Conservation (phyloP, 257 asterid species). For the Nemophila menziesii region DNA sequence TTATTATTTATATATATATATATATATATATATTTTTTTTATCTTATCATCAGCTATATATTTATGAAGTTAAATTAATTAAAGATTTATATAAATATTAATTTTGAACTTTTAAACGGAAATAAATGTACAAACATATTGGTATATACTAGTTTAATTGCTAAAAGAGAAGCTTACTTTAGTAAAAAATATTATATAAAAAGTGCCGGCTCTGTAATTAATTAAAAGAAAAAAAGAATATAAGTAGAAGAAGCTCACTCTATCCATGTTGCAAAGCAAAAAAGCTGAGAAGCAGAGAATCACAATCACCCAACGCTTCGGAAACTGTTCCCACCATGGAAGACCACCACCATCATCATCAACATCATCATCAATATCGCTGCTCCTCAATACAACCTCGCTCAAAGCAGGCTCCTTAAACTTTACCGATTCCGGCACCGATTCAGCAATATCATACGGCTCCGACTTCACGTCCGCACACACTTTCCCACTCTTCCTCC, state of each 20-base stretch:
- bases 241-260: slow-evolving; percentile 31
- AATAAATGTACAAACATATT: no score
- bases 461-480: slow-evolving; percentile 59
- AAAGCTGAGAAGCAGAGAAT: slow-evolving; percentile 74
- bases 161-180: no score
- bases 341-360: slow-evolving; percentile 5
- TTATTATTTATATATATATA: no score
- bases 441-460: slow-evolving; percentile 32
- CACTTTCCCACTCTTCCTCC: slow-evolving; percentile 26
- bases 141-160: no score
- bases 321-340: slow-evolving; percentile 70
- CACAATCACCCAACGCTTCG: slow-evolving; percentile 84
- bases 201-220: no score
- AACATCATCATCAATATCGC: slow-evolving; percentile 13
- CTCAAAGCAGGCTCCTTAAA: slow-evolving; percentile 13
- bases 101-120: no score
- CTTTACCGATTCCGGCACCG: slow-evolving; percentile 34
- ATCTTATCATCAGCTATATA: no score
- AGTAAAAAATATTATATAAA: no score
- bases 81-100: no score
- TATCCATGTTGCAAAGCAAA: slow-evolving; percentile 85
- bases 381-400: slow-evolving; percentile 18
- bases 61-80: no score
- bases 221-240: no score
- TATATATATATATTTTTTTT: no score